Percentiles rank a stretch among this genome's conserved stretches.
These are phyloP conservation scores for Cinnamomum chago DNA, from an alignment of 164 flowering plant species.

Conservation along the genomic window DNA sequence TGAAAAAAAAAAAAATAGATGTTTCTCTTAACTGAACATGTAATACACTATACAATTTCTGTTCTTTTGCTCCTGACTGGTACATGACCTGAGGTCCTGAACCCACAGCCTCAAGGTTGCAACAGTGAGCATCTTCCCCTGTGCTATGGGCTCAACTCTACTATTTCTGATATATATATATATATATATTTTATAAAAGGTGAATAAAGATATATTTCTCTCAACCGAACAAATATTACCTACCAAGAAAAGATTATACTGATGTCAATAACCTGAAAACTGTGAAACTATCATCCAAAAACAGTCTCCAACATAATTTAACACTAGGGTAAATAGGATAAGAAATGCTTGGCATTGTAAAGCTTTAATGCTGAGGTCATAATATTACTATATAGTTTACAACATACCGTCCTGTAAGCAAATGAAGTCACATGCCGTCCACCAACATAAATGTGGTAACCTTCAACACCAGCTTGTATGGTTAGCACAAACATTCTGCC, in stretches of 20 bases:
- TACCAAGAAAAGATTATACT: neutral
- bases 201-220: too few species aligned
- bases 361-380: neutral
- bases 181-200: too few species aligned
- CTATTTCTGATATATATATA: too few species aligned
- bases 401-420: conserved; percentile 77
- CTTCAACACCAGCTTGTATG: conserved; percentile 87
- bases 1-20: too few species aligned
- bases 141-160: too few species aligned
- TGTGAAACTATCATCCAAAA: neutral
- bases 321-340: neutral
- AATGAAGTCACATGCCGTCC: conserved; percentile 94
- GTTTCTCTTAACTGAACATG: too few species aligned
- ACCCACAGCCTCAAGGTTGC: too few species aligned
- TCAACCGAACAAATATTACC: neutral
- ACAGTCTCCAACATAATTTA: neutral
- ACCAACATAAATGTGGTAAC: conserved; percentile 76
- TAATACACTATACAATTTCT: too few species aligned
- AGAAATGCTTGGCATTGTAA: neutral
- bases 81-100: too few species aligned
- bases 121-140: too few species aligned
- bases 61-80: too few species aligned
- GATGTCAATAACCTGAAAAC: neutral
- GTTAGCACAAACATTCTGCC: conserved; percentile 77
- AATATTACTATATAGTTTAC: neutral